phyloP scores from a whole-genome alignment of 169 alveolate species.

The Plasmodium sp. region DNA sequence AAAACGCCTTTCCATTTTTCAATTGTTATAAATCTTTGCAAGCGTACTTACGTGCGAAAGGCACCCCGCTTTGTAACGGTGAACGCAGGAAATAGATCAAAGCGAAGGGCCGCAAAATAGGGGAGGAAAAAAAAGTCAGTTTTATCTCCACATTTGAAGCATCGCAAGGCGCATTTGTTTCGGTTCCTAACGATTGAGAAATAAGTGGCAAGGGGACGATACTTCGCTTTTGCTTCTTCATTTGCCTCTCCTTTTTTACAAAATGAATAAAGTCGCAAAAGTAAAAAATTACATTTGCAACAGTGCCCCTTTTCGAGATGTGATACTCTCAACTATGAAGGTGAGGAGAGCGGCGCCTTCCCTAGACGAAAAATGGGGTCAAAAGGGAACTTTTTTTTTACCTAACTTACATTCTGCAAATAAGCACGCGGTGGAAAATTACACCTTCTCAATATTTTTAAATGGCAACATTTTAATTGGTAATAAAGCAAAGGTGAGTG shows the following conservation, averaged over 20 bases:
- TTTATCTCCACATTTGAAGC: background rate
- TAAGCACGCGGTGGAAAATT: background rate
- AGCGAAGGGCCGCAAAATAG: background rate
- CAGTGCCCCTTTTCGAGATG: background rate
- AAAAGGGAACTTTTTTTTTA: background rate
- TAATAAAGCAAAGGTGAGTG: constrained; percentile 1
- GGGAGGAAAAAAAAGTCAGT: background rate
- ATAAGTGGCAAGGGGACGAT: background rate
- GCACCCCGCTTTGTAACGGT: background rate
- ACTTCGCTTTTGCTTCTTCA: background rate
- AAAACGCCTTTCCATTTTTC: background rate
- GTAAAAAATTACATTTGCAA: constrained; percentile 6
- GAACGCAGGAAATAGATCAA: background rate
- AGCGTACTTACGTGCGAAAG: background rate
- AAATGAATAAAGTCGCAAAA: constrained; percentile 23
- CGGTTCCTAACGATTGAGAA: background rate
- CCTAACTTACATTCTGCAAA: background rate
- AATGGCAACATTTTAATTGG: constrained; percentile 15
- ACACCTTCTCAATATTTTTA: constrained; percentile 17
- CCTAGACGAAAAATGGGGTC: background rate
- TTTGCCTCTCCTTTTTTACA: background rate
- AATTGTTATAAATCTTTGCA: background rate
- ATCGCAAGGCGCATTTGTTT: background rate
- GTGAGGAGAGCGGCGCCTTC: background rate
- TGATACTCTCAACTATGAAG: background rate